Evolutionary conservation across 2,329 filamentous ascomycete species (phyloP).

Genomic region (Monosporascus sp.): DNA sequence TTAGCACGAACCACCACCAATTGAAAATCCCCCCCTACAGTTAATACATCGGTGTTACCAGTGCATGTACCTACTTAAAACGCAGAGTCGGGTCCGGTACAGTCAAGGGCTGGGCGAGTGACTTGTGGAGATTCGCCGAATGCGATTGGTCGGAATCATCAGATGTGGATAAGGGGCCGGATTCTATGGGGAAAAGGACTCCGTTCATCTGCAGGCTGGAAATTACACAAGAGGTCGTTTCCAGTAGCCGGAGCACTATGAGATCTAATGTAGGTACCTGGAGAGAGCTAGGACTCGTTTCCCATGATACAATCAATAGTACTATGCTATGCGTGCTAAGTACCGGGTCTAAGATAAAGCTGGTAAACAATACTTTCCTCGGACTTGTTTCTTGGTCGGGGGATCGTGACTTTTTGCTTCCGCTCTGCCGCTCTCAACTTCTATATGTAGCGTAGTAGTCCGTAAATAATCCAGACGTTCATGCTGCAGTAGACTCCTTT

Average conservation of each 20-base stretch:
- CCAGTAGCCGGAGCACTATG: neutral
- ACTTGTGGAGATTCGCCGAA: neutral
- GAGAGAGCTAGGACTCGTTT: neutral
- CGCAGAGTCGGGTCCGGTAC: neutral
- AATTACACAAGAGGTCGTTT: neutral
- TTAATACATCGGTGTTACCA: too few relatives aligned
- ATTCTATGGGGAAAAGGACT: neutral
- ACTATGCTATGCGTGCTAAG: neutral
- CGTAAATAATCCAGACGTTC: too few relatives aligned
- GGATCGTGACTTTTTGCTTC: too few relatives aligned
- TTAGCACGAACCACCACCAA: too few relatives aligned
- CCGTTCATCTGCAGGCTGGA: neutral
- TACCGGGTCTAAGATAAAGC: neutral
- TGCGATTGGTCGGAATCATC: neutral
- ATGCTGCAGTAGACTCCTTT: too few relatives aligned
- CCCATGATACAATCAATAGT: neutral
- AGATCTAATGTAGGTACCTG: neutral
- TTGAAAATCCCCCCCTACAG: too few relatives aligned
- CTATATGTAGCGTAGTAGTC: too few relatives aligned
- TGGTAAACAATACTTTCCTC: too few relatives aligned
- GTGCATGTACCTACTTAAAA: neutral
- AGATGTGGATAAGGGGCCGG: neutral
- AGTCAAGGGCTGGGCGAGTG: neutral
- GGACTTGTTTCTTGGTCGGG: too few relatives aligned
- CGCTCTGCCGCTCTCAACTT: too few relatives aligned